Evolutionary conservation across 148 eudicot genomes (phyloP), one percentile per base, ranked within the genome.

Genomic region (Dysphania ambrosioides): DNA sequence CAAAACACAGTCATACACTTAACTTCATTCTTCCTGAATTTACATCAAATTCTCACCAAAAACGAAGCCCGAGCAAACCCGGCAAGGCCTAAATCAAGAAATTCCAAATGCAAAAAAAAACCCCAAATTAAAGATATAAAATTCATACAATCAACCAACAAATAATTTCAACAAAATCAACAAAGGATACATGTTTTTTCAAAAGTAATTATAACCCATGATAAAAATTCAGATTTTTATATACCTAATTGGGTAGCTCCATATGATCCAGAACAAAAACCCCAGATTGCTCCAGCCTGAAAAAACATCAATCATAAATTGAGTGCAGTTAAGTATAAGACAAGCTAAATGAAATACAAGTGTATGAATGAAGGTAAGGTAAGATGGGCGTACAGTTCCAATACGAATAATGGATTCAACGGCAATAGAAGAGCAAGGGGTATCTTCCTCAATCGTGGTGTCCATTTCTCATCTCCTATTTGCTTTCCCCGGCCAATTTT

Each of bases 211-310:
- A 1, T 11, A 41, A 38, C 69, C 31, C 15, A 78, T 27, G 26
- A 15, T 24, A 63, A 71, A 13, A 8, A 19, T 41, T 65, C 8
- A 7, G 10, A 2, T 16, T 67, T 16, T 27, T 23, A 24, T 42
- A 42, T 80, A 93, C 98, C 98, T 80, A 55, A 71, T 82, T 85
- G 86, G 23, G 67, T 78, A 41, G 96, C 97, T 70, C 86, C 87
- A 73, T 81, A 83, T 16, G 97, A 89, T n/a, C 91, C 98, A 10
- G 71, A 44, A 56, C 96, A 94, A 53, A 86, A 74, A 2, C 98
- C 98, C 98, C 98, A 94, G 10, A 94, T 60, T 2, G 83, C 79
- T 42, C 98, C 98, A 12, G 93, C 97, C 98, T 93, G 80, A 67
- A 73, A 70, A 42, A 24, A 4, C 0, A 31, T 42, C 24, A 5